Evolutionary conservation across 2,329 filamentous ascomycete genomes (phyloP).

Genomic region (Ustulina deusta): DNA sequence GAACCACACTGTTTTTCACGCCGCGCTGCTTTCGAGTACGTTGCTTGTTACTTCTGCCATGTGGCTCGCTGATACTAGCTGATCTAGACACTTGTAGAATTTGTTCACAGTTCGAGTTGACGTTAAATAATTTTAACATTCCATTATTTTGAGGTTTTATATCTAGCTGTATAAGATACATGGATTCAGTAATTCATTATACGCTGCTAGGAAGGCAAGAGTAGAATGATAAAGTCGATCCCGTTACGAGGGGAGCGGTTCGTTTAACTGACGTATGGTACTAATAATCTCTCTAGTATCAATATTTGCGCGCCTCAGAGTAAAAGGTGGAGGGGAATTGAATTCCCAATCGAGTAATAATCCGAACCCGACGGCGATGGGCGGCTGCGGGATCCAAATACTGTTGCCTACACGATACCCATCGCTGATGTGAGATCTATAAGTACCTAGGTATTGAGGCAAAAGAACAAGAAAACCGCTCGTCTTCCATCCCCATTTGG

Average conservation of each 20-base stretch:
- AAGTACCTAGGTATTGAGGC: neutral
- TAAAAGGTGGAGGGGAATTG: neutral
- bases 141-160: no score
- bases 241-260: no score
- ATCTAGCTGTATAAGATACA: no score
- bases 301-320: no score
- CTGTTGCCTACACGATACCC: conserved; percentile 15
- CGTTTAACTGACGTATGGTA: no score
- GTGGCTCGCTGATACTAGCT: neutral
- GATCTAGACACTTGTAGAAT: neutral
- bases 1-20: neutral
- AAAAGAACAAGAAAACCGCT: neutral
- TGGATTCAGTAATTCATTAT: no score
- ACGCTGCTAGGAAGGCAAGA: no score
- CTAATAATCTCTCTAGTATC: no score
- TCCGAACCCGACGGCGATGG: conserved; percentile 20
- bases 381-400: neutral
- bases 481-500: no score
- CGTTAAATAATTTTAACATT: no score
- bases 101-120: neutral
- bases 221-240: no score
- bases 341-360: conserved; percentile 23
- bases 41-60: neutral
- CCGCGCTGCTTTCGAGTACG: neutral
- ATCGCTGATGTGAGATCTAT: neutral